Evolutionary conservation across 2,329 filamentous ascomycete species (phyloP), one percentile per base, ranked within the genome.

Genomic region (Colletotrichum tropicicola): DNA sequence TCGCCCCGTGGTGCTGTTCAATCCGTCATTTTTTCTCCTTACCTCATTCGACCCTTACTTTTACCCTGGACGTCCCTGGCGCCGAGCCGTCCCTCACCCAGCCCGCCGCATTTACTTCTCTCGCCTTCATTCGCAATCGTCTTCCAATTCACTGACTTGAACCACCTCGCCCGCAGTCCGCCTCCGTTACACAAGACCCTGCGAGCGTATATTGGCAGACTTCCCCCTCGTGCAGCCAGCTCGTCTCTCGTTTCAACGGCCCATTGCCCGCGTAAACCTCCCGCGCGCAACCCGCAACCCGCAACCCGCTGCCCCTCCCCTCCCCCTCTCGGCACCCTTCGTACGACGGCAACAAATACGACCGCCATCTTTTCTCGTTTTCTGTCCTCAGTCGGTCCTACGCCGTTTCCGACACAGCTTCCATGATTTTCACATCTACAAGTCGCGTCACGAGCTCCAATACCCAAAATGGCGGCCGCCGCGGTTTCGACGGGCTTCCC

Each of bases 381-480:
- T 47, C 12, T 9, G 21, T 27, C 25, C 53, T 65, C 63, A 41
- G 19, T 37, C 21, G 6, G 35, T 66, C 55, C 66, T n/a, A n/a
- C 65, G 60, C 43, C 30, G 56, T 23, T 59, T n/a, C n/a, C 56
- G 61, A 58, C 69, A 65, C 71, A 80, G 82, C 79, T 79, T 82
- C 82, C 83, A 87, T 87, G 85, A 80, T 80, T 84, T 75, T 80
- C 77, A 79, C 76, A 77, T 72, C 75, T 69, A 70, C 70, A 70
- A 72, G 75, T 75, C 72, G 79, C 71, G 72, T 73, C 70, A 81
- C 76, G 76, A 83, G 79, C 75, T 79, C 76, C 71, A 77, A 79
- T 76, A 79, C 75, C 75, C 82, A 85, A 72, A 75, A 88, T 88
- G 85, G 85, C 85, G 76, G 77, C 83, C 75, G 80, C 79, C 78